phyloP scores from a whole-genome alignment of 2,329 filamentous ascomycete species.

The Fusarium hainanense region DNA sequence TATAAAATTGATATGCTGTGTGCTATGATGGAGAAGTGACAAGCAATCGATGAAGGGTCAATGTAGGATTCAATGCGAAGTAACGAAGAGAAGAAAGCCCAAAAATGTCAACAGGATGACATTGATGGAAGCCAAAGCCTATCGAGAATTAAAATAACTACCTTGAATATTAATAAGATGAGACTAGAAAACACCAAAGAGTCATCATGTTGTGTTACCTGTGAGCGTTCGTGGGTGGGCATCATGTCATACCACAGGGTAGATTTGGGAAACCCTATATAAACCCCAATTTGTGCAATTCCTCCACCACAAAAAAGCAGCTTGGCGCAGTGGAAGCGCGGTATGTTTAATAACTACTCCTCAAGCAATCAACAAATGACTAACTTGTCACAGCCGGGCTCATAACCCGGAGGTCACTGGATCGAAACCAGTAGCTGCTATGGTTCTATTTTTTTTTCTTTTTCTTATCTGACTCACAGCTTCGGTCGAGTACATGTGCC shows the following conservation, averaged over 20 bases:
- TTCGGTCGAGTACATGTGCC: neutral
- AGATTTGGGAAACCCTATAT: neutral
- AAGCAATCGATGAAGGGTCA: accelerated
- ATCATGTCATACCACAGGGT: neutral
- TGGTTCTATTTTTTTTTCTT: conserved; percentile 2
- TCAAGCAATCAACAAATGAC: neutral
- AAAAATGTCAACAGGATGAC: accelerated
- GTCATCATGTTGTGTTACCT: neutral
- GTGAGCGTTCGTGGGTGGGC: neutral
- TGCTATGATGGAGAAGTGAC: neutral
- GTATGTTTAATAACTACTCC: conserved; percentile 4
- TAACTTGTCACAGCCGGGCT: conserved; percentile 34
- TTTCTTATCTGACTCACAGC: neutral
- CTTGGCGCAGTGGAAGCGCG: conserved; percentile 11
- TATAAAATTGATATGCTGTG: neutral
- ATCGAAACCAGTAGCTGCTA: conserved; percentile 20
- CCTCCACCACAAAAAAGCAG: conserved; percentile 4
- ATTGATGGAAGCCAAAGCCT: accelerated
- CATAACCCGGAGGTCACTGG: conserved; percentile 40
- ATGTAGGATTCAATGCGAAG: neutral
- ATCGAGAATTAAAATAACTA: accelerated
- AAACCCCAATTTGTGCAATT: neutral
- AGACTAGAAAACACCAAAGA: neutral
- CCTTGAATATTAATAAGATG: neutral
- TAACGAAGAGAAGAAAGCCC: neutral